Base-by-base conservation (phyloP, 1,284 basidiomycete genomes). In the Malassezia sympodialis region DNA sequence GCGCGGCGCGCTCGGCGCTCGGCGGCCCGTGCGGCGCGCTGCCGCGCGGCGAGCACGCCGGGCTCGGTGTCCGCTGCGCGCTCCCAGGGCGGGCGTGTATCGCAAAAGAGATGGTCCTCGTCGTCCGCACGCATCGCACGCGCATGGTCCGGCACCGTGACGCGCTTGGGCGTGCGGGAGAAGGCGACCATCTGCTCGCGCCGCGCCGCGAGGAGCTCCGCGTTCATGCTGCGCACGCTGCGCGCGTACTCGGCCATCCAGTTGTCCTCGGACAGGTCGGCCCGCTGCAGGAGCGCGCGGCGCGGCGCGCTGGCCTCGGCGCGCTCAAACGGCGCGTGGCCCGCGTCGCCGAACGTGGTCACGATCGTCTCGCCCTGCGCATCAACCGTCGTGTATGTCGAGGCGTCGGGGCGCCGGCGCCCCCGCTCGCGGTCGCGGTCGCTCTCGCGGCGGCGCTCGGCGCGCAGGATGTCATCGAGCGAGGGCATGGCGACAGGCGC, bases 231-330 rank as follows among this genome's bases (percentile, higher is more conserved):
- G 27, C 60, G 62, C 2, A 69, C 69, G 53, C 67, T 72, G 8
- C 63, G 56, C 1, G 70, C 70, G 63, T 71, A 68, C 58, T 67
- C 65, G 14, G 69, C 59, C 63, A 72, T 69, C 72, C 72, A 74
- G 49, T 74, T 74, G 42, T 71, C 64, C 42, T 71, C 67, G 28
- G 61, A 66, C 40, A 74, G 52, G 34, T 73, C 67, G 24, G 63
- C 51, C 8, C 69, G 62, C 41, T 65, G 59, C 46, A 71, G 53
- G 19, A 61, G 50, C 8, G 50, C 52, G 32, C 60, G 59, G 31
- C 68, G 60, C 34, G 60, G 59, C 44, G 57, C 55, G 66, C 66
- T 66, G 5, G 54, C 58, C 6, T 60, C 65, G 3, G 67, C 64
- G 17, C 72, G 63, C 41, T 66, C 66, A 50, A 66, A 74, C 23